A percentile compares a stretch with the other conserved stretches of the same genome.
Conservation (phyloP, 139 green algal species). For the Pleodorina starrii region DNA sequence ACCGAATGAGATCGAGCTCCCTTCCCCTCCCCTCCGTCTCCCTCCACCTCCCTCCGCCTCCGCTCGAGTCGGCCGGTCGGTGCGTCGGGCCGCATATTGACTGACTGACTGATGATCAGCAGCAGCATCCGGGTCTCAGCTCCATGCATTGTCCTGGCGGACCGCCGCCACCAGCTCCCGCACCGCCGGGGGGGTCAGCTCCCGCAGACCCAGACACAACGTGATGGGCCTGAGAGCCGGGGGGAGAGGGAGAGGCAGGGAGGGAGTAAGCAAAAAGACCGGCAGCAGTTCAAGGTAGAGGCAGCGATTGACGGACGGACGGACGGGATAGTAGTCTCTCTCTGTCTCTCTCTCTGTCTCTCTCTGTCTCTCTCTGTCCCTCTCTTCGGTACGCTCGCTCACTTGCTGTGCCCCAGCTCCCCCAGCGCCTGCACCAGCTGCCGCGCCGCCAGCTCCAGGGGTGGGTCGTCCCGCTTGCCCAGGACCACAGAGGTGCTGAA, state of each 20-base stretch:
- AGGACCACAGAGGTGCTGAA: conserved; percentile 58
- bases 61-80: no score
- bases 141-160: conserved; percentile 53
- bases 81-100: no score
- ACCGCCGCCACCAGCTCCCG: conserved; percentile 57
- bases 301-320: background rate
- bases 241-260: background rate
- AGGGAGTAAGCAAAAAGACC: background rate
- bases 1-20: no score
- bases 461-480: conserved; percentile 61
- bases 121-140: background rate
- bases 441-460: conserved; percentile 59
- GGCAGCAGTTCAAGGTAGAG: no score
- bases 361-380: no score
- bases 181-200: conserved; percentile 43
- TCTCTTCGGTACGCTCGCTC: no score
- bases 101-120: background rate
- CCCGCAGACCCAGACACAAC: conserved; percentile 63
- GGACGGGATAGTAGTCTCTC: no score
- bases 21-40: no score
- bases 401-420: conserved; percentile 41
- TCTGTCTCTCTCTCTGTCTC: no score
- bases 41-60: no score
- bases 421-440: conserved; percentile 60
- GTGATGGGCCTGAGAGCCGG: conserved; percentile 55